Conservation (phyloP, 129 eudicot species). For the Solidago caesia region DNA sequence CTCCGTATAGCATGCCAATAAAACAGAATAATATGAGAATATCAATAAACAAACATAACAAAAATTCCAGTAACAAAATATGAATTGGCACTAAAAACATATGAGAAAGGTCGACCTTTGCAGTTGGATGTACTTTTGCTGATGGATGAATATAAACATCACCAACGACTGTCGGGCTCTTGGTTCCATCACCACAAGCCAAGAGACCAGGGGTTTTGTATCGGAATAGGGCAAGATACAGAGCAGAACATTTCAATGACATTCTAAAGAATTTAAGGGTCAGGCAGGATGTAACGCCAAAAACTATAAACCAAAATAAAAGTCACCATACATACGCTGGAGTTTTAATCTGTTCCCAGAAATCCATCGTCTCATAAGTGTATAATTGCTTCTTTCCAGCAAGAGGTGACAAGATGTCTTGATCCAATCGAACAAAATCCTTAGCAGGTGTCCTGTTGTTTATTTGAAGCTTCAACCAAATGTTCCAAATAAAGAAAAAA, state of each 20-base stretch:
- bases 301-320: not conserved
- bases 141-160: conserved; percentile 96
- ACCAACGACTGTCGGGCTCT: conserved; percentile 63
- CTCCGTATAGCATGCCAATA: not conserved
- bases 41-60: not conserved
- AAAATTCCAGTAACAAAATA: not conserved
- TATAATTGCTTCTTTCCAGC: conserved; percentile 93
- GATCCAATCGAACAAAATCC: conserved; percentile 93
- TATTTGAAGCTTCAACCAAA: not conserved
- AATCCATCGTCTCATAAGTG: conserved; percentile 89
- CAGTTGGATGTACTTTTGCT: conserved; percentile 92
- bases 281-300: not conserved
- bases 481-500: not conserved
- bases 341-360: conserved; percentile 98
- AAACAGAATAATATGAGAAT: too few relatives aligned
- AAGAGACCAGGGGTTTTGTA: conserved; percentile 62
- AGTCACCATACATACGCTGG: conserved; percentile 60
- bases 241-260: conserved; percentile 81
- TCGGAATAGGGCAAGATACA: conserved; percentile 72
- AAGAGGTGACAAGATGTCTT: conserved; percentile 92
- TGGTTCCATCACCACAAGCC: conserved; percentile 78
- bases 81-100: not conserved
- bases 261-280: conserved; percentile 46
- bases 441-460: conserved; percentile 58
- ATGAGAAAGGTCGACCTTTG: conserved; percentile 52